Percentiles rank a stretch among this genome's conserved stretches.
These are phyloP conservation scores for Obba rivulosa DNA, from an alignment of 768 basidiomycete genomes.

Conservation along the genomic window DNA sequence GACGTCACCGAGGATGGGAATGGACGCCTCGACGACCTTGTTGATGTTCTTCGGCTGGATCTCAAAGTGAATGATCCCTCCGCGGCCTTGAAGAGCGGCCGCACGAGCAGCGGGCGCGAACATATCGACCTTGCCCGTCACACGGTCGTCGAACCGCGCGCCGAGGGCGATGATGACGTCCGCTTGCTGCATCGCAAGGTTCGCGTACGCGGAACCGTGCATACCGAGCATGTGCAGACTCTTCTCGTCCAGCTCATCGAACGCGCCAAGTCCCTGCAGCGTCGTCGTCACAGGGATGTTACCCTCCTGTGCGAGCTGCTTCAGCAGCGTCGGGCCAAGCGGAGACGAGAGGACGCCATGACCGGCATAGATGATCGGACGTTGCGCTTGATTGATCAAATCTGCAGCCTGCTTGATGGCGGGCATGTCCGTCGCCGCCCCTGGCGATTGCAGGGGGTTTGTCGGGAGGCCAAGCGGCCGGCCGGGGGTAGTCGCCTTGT, in stretches of 20 bases:
- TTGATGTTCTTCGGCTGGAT: conserved; percentile 98
- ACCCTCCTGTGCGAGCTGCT: conserved; percentile 71
- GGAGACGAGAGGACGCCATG: conserved; percentile 83
- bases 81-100: conserved; percentile 79
- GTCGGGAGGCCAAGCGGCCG: conserved; percentile 63
- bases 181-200: conserved; percentile 95
- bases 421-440: conserved; percentile 53
- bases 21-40: conserved; percentile 94
- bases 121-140: conserved; percentile 82
- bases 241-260: conserved; percentile 83
- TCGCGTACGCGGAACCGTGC: conserved; percentile 97
- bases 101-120: conserved; percentile 90
- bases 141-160: conserved; percentile 95
- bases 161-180: conserved; percentile 98
- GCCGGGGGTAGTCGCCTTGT: conserved; percentile 83
- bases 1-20: conserved; percentile 94
- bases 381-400: conserved; percentile 88
- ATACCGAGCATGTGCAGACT: conserved; percentile 98
- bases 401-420: conserved; percentile 80
- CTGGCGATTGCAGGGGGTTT: conserved; percentile 59
- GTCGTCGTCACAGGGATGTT: conserved; percentile 98
- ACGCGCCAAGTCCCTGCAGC: conserved; percentile 91
- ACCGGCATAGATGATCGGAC: conserved; percentile 90
- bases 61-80: conserved; percentile 99
- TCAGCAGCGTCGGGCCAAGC: conserved; percentile 77